Percentiles rank a stretch among this genome's conserved stretches.
Evolutionary conservation across 2,329 filamentous ascomycete species (phyloP).

Genomic region (Colletotrichum cordylinicola): DNA sequence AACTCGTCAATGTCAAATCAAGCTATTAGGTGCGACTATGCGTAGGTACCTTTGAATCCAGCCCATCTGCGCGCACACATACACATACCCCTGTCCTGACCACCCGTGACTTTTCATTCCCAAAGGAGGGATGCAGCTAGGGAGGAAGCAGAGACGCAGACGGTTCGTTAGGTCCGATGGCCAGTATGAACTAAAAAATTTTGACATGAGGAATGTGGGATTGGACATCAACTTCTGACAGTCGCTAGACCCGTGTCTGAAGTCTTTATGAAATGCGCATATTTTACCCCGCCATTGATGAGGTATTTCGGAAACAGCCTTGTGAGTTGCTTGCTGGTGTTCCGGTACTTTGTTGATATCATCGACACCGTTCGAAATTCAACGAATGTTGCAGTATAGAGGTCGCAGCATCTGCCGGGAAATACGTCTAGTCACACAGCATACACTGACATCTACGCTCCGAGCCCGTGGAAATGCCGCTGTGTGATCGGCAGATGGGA

Average conservation of each 20-base stretch:
- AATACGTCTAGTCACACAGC: not conserved
- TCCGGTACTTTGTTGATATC: not conserved
- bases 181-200: not conserved
- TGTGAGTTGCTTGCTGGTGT: not conserved
- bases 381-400: not conserved
- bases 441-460: not conserved
- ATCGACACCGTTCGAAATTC: not conserved
- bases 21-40: not conserved
- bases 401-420: not conserved
- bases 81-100: not conserved
- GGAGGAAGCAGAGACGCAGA: not conserved
- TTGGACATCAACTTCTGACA: not conserved
- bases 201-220: not conserved
- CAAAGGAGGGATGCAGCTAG: not conserved
- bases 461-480: not conserved
- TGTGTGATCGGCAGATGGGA: not conserved
- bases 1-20: not conserved
- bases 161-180: not conserved
- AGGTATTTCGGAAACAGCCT: not conserved
- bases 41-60: not conserved
- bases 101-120: conserved; percentile 9
- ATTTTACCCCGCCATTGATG: not conserved
- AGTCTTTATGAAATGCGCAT: not conserved
- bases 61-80: not conserved
- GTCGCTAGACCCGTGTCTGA: not conserved